Evolutionary conservation across 73 alveolate species (phyloP), one percentile per base, ranked within the genome.

Genomic region (Durusdinium trenchii): DNA sequence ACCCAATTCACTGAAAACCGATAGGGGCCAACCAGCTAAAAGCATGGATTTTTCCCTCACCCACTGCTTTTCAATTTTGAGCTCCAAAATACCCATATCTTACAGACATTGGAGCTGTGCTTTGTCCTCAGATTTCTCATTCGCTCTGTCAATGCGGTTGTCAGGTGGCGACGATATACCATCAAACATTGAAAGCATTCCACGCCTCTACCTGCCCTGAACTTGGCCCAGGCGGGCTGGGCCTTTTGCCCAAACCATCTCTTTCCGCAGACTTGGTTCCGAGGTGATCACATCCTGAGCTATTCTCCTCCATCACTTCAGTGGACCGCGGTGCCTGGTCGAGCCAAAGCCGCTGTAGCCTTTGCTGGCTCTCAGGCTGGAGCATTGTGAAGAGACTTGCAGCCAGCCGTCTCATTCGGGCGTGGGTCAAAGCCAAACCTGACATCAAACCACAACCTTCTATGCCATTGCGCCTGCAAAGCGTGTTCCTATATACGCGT

Each of bases 261-360:
- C 51, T 18, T 42, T 78, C 35, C 51, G 84, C 50, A 73, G 2
- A 12, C 32, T 73, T 35, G 51, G 50, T 35, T 14, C 51, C 38
- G 52, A 69, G 89, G 98, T 40, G 89, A 91, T 52, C 87, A 91
- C 57, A 76, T 91, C 47, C 60, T 91, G 78, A 60, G 62, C 42
- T 91, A 91, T 42, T 75, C 89, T 26, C 98, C 98, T 10, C 78
- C 98, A 23, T 16, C 87, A 52, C 84, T 52, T 30, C 98, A 91
- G 87, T 91, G 98, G 98, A 52, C 98, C 2, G 98, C 98, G 35
- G 96, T 89, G 69, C 82, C 69, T 1, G 87, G 78, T 46, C 81
- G 98, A 5, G 98, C 98, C 75, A 91, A 76, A 40, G 89, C 98
- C 20, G 98, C 98, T 1, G 98, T 28, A 47, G 89, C 98, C 51